Evolutionary conservation across 495 filamentous ascomycete species (phyloP).

Genomic region (Neurospora discreta): DNA sequence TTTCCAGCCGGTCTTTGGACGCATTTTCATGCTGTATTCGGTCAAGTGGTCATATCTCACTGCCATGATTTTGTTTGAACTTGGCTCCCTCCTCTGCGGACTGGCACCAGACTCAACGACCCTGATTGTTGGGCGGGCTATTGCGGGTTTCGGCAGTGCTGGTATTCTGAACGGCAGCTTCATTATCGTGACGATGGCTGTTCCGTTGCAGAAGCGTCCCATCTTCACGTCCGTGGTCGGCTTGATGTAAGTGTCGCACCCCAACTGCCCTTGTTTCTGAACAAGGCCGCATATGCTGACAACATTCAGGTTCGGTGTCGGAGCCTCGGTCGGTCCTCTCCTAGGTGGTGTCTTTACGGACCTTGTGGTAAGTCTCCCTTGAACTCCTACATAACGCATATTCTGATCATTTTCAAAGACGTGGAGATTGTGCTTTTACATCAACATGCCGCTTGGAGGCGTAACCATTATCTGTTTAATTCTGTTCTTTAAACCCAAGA

Average conservation of each 20-base stretch:
- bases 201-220: slow-evolving; percentile 31
- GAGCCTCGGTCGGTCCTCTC: slow-evolving; percentile 29
- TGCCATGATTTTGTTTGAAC: slow-evolving; percentile 34
- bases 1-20: slow-evolving; percentile 39
- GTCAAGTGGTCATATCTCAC: slow-evolving; percentile 32
- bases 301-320: slow-evolving; percentile 23
- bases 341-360: slow-evolving; percentile 47
- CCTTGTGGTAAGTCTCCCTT: slow-evolving; percentile 11
- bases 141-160: slow-evolving; percentile 42
- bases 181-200: slow-evolving; percentile 42
- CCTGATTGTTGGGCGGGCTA: slow-evolving; percentile 47
- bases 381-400: not conserved
- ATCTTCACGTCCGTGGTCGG: slow-evolving; percentile 29
- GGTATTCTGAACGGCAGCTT: slow-evolving; percentile 30
- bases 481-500: slow-evolving; percentile 21
- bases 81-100: slow-evolving; percentile 46
- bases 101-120: slow-evolving; percentile 38
- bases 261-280: not conserved
- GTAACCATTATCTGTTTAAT: slow-evolving; percentile 31
- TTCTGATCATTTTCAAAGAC: slow-evolving; percentile 9
- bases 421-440: slow-evolving; percentile 46
- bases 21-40: slow-evolving; percentile 36
- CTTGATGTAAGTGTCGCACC: slow-evolving; percentile 7
- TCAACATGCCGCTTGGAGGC: slow-evolving; percentile 38
- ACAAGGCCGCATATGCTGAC: slow-evolving; percentile 30